Conservation (phyloP, 2,329 filamentous ascomycete species). For the Diaporthe helianthi region DNA sequence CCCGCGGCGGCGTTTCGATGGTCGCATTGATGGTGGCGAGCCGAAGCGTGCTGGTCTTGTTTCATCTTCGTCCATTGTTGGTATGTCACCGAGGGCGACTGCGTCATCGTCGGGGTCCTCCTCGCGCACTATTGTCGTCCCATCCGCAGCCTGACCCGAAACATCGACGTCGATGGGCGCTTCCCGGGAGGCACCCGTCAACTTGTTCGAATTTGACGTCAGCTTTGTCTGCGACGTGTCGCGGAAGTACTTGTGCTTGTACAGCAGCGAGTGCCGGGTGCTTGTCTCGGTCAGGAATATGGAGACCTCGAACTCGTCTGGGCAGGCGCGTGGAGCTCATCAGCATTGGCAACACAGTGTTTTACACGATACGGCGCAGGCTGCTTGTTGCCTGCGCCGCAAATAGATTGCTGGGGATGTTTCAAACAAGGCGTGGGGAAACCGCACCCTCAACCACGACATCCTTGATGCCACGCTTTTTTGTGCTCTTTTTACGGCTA, state of each 20-base stretch:
- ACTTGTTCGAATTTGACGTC: conserved; percentile 67
- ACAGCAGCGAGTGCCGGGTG: conserved; percentile 84
- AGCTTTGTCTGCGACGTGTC: conserved; percentile 61
- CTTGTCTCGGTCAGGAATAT: conserved; percentile 90
- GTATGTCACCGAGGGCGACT: conserved; percentile 62
- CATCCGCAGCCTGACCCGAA: conserved; percentile 44
- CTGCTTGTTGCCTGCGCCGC: not conserved
- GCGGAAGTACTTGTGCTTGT: conserved; percentile 81
- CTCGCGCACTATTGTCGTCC: conserved; percentile 51
- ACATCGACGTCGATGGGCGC: conserved; percentile 60
- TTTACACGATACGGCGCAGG: not conserved
- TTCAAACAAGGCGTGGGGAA: conserved; percentile 29
- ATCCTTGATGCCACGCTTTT: conserved; percentile 86
- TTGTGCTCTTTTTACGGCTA: conserved; percentile 68
- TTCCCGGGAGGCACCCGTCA: conserved; percentile 63
- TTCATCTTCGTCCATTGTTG: conserved; percentile 47
- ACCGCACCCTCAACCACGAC: conserved; percentile 79
- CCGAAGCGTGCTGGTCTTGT: conserved; percentile 41
- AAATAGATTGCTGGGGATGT: not conserved
- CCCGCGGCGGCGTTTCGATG: conserved; percentile 43
- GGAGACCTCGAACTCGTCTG: conserved; percentile 94
- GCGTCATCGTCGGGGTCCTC: conserved; percentile 69
- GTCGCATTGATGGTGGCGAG: conserved; percentile 33
- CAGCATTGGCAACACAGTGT: not conserved
- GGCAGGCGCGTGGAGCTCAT: conserved; percentile 14